Evolutionary conservation across 1,284 basidiomycete genomes (phyloP).

Genomic region (Sphaerobolus stellatus): DNA sequence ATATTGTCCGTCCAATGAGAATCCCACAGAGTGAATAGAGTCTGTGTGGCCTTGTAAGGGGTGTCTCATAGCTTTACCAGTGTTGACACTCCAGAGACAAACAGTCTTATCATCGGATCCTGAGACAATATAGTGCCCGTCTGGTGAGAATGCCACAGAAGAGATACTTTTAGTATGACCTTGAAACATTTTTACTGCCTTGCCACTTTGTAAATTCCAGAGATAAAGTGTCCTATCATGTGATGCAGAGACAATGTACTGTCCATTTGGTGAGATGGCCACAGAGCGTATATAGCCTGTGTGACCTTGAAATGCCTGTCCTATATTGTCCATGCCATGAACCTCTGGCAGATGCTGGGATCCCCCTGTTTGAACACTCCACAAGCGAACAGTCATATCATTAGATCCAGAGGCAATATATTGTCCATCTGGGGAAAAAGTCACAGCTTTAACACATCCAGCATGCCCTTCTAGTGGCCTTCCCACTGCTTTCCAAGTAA

Average conservation of each 20-base stretch:
- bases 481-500: no score
- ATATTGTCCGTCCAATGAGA: no score
- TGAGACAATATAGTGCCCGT: no score
- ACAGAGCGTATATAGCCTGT: conserved; percentile 79
- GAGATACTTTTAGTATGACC: conserved; percentile 76
- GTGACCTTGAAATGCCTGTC: conserved; percentile 19
- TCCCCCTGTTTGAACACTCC: conserved; percentile 19
- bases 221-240: conserved; percentile 89
- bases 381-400: conserved; percentile 48
- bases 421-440: no score
- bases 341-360: conserved; percentile 15
- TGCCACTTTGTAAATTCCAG: conserved; percentile 78
- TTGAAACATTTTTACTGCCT: conserved; percentile 81
- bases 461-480: conserved; percentile 16
- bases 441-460: conserved; percentile 24
- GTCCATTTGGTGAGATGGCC: conserved; percentile 79
- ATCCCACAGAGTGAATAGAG: no score
- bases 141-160: no score
- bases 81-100: no score
- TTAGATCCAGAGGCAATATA: conserved; percentile 80
- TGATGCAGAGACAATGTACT: conserved; percentile 87
- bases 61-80: no score
- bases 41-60: no score
- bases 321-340: no score
- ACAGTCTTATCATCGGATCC: no score